Base-by-base conservation (phyloP, 2,329 filamentous ascomycete genomes). In the Fusarium azukiicola region DNA sequence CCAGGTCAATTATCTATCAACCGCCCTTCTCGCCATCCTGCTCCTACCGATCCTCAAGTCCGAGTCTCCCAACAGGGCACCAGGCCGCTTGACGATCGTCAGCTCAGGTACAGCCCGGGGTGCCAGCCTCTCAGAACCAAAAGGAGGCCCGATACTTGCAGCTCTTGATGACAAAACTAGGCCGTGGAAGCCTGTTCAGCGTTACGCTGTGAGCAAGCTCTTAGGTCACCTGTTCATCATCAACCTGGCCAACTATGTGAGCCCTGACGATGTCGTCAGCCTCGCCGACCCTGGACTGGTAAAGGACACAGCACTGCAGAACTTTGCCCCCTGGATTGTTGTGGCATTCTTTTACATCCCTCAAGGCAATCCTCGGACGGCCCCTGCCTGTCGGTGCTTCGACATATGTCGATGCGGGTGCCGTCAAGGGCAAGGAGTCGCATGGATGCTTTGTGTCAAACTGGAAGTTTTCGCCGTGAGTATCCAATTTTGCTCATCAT, bases 401-500 rank as follows among this genome's bases (percentile, higher is more conserved):
- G 9, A 66, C 44, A 12, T 66, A 66, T n/a, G 12, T 66, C 3
- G 63, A 66, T 3, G 63, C 63, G 3, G 19, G 47, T 32, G 63
- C 27, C 0, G 63, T 66, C 44, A 66, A 49, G 13, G 44, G 63
- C 2, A 49, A 66, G 12, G 63, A 66, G 44, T 66, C 63, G 1
- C 63, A 66, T 38, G 44, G 63, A 16, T 66, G 63, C 2, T 47
- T 66, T 17, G 44, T 66, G 19, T 46, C 63, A 36, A 66, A 66
- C 63, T 66, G 63, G 63, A 49, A 49, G 27, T 49, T 66, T 36
- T 27, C 63, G 21, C 63, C 44, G 63, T 66, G n/a, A 66, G 63
- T 66, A 16, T 13, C 17, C 12, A 16, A 40, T 12, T 7, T 14
- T 32, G 27, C 27, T 32, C 27, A 11, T 38, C 21, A 38, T 40